Evolutionary conservation across 306 rosid genomes (phyloP).

Genomic region (Cercis canadensis): DNA sequence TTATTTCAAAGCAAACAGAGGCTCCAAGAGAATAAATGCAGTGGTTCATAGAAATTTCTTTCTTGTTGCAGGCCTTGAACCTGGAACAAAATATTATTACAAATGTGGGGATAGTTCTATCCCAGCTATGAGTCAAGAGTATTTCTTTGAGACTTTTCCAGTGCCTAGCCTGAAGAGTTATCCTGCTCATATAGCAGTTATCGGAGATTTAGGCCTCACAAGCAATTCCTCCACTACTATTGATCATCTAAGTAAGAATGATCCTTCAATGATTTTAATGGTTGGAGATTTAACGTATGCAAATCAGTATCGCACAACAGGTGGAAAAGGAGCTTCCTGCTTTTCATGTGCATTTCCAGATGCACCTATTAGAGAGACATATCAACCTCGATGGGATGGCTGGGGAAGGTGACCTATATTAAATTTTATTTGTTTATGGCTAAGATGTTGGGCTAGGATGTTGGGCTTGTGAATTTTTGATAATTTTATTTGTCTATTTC

Average conservation of each 20-base stretch:
- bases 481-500: neutral
- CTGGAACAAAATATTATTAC: slow-evolving; percentile 72
- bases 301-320: slow-evolving; percentile 84
- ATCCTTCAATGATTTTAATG: slow-evolving; percentile 88
- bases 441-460: neutral
- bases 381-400: slow-evolving; percentile 98
- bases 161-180: slow-evolving; percentile 54
- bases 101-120: slow-evolving; percentile 85
- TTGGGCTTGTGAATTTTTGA: neutral
- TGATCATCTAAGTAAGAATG: slow-evolving; percentile 74
- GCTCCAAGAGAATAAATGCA: slow-evolving; percentile 17
- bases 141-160: slow-evolving; percentile 65
- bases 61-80: slow-evolving; percentile 73
- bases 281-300: slow-evolving; percentile 84
- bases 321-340: slow-evolving; percentile 91
- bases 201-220: slow-evolving; percentile 96
- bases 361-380: slow-evolving; percentile 87
- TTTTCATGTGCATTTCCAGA: slow-evolving; percentile 83
- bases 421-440: neutral
- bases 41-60: slow-evolving; percentile 30
- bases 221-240: slow-evolving; percentile 78
- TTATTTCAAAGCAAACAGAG: slow-evolving; percentile 20
- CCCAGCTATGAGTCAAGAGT: slow-evolving; percentile 77
- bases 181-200: slow-evolving; percentile 72
- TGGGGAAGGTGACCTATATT: slow-evolving; percentile 86